Evolutionary conservation across 1,284 basidiomycete genomes (phyloP).

Genomic region (Malassezia dermatis): DNA sequence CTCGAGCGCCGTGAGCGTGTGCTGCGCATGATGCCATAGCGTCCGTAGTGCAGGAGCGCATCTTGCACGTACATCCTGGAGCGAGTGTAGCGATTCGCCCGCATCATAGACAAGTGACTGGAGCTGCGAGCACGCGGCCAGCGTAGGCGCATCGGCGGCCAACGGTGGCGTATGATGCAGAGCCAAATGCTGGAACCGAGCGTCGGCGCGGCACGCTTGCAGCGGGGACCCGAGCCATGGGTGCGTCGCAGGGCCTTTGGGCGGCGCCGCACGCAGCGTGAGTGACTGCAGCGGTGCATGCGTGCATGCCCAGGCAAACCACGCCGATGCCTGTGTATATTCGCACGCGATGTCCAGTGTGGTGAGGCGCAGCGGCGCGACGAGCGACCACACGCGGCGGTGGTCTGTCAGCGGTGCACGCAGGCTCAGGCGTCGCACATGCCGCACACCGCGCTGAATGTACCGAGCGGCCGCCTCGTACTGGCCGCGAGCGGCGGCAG

Average conservation of each 20-base stretch:
- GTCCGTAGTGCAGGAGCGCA: neutral
- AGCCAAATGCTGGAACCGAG: neutral
- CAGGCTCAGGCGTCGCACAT: neutral
- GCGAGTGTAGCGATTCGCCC: neutral
- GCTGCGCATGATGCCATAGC: neutral
- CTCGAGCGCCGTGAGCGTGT: neutral
- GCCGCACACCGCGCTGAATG: neutral
- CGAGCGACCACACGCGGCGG: neutral
- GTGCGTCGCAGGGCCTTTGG: neutral
- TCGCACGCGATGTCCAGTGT: constrained; percentile 2
- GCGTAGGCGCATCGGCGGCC: neutral
- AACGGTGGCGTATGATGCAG: constrained; percentile 11
- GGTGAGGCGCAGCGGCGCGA: neutral
- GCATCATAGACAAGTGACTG: constrained; percentile 6
- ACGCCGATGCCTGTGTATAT: neutral
- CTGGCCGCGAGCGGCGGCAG: neutral
- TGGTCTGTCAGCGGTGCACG: constrained; percentile 4
- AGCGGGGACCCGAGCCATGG: constrained; percentile 8
- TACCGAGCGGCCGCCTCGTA: neutral
- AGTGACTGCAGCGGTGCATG: neutral
- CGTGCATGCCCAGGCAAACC: neutral
- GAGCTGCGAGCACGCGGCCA: neutral
- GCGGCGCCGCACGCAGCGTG: neutral
- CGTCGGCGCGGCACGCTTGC: neutral
- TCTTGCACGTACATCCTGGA: constrained; percentile 1